Evolutionary conservation across 2,329 filamentous ascomycete genomes (phyloP).

Genomic region (Escovopsis weberi): DNA sequence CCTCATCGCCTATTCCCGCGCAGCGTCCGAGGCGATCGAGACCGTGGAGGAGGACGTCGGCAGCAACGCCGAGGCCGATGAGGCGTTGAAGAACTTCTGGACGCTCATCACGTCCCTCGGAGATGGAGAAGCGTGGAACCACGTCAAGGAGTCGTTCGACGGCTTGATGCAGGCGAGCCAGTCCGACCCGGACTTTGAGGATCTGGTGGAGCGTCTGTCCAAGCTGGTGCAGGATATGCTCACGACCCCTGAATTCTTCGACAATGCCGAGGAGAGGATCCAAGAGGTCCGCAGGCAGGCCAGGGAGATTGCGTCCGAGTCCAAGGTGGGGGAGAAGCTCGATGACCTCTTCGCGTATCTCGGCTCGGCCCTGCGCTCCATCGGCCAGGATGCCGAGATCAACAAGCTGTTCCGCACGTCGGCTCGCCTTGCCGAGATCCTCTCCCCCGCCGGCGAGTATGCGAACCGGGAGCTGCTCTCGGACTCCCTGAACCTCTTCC

Average conservation of each 20-base stretch:
- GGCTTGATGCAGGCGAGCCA: conserved; percentile 58
- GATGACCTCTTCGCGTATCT: conserved; percentile 57
- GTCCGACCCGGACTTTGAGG: conserved; percentile 70
- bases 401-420: conserved; percentile 53
- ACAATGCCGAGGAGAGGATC: conserved; percentile 47
- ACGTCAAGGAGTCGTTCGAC: conserved; percentile 53
- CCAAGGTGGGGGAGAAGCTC: conserved; percentile 56
- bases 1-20: conserved; percentile 60
- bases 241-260: conserved; percentile 75
- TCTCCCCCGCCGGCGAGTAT: conserved; percentile 50
- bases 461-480: conserved; percentile 58
- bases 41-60: conserved; percentile 57
- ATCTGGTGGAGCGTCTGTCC: conserved; percentile 58
- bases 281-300: conserved; percentile 36
- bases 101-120: conserved; percentile 67
- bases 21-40: conserved; percentile 50
- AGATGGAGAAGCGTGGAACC: conserved; percentile 58
- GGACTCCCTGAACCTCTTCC: conserved; percentile 66
- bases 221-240: conserved; percentile 66
- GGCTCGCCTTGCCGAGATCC: conserved; percentile 50
- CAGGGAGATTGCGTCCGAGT: conserved; percentile 47
- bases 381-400: conserved; percentile 58
- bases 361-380: conserved; percentile 51
- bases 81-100: conserved; percentile 70
- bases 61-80: conserved; percentile 59